A percentile compares a stretch with the other conserved stretches of the same genome.
phyloP scores from a whole-genome alignment of 1,284 basidiomycete species.

The Megacollybia platyphylla region DNA sequence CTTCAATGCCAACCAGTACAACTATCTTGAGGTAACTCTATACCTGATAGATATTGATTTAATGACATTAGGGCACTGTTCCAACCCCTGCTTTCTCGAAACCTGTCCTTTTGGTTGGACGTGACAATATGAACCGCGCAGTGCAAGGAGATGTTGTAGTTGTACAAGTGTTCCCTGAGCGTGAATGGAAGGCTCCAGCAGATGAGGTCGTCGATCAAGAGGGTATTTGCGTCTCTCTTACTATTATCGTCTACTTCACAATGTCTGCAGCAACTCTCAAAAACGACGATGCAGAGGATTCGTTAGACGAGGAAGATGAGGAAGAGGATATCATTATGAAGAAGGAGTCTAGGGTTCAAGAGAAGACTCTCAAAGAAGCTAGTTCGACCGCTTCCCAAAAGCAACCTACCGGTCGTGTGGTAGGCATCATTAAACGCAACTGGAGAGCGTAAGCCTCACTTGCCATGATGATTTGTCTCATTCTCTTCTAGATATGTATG shows the following conservation, averaged over 20 bases:
- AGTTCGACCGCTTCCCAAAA: constrained; percentile 25
- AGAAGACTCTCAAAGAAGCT: constrained; percentile 21
- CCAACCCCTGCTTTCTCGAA: constrained; percentile 62
- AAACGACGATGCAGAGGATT: constrained; percentile 83
- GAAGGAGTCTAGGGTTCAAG: constrained; percentile 38
- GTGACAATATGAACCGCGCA: constrained; percentile 92
- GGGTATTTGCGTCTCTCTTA: constrained; percentile 27
- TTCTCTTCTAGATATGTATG: constrained; percentile 68
- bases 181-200: constrained; percentile 87
- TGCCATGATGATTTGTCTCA: background rate
- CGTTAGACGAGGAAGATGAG: constrained; percentile 29
- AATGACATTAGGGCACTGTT: constrained; percentile 58
- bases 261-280: constrained; percentile 55
- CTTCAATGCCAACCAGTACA: constrained; percentile 93
- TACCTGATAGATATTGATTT: constrained; percentile 1
- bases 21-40: constrained; percentile 77
- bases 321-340: constrained; percentile 35
- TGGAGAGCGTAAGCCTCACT: constrained; percentile 70
- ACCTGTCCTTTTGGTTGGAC: constrained; percentile 77
- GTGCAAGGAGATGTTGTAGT: constrained; percentile 92
- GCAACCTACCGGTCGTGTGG: constrained; percentile 87
- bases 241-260: constrained; percentile 3
- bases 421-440: constrained; percentile 89
- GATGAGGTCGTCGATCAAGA: constrained; percentile 94
- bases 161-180: constrained; percentile 79